These are phyloP conservation scores for Didymella keratinophila DNA, from an alignment of 2,329 filamentous ascomycete genomes.

Conservation along the genomic window DNA sequence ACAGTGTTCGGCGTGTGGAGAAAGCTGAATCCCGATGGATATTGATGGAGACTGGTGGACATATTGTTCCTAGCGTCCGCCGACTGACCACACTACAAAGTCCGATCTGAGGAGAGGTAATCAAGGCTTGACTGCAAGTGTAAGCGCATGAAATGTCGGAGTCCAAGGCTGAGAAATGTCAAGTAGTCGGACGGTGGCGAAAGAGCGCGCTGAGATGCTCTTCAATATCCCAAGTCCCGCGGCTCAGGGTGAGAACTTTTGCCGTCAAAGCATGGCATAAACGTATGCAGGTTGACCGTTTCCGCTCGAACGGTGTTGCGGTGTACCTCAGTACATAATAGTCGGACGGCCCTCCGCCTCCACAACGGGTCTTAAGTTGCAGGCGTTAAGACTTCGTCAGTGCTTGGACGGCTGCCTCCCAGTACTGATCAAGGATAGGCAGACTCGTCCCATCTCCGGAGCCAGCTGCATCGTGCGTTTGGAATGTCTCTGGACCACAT, in stretches of 20 bases:
- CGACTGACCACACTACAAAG: conserved; percentile 41
- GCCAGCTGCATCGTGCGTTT: conserved; percentile 48
- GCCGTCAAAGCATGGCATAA: conserved; percentile 40
- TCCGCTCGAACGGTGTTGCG: conserved; percentile 38
- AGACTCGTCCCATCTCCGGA: conserved; percentile 42
- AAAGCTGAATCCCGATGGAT: conserved; percentile 48
- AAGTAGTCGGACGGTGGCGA: conserved; percentile 17
- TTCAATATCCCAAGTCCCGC: conserved; percentile 26
- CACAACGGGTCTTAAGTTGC: conserved; percentile 40
- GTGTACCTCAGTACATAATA: conserved; percentile 49
- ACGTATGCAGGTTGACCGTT: conserved; percentile 44
- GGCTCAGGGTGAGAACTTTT: conserved; percentile 40
- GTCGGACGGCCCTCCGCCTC: conserved; percentile 43
- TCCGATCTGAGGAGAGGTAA: conserved; percentile 31
- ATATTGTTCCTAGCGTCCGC: conserved; percentile 49
- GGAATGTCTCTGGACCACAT: conserved; percentile 44
- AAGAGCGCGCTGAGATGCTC: conserved; percentile 21
- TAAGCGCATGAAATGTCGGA: conserved; percentile 10
- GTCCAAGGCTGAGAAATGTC: conserved; percentile 3
- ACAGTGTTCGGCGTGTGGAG: conserved; percentile 63
- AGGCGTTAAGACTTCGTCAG: conserved; percentile 43
- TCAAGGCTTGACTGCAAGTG: conserved; percentile 20
- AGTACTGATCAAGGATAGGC: conserved; percentile 45
- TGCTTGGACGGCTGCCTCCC: conserved; percentile 46
- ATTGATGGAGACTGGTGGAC: conserved; percentile 51